Evolutionary conservation across 2,329 filamentous ascomycete genomes (phyloP), one percentile per base, ranked within the genome.

Genomic region (Venturia asperata): DNA sequence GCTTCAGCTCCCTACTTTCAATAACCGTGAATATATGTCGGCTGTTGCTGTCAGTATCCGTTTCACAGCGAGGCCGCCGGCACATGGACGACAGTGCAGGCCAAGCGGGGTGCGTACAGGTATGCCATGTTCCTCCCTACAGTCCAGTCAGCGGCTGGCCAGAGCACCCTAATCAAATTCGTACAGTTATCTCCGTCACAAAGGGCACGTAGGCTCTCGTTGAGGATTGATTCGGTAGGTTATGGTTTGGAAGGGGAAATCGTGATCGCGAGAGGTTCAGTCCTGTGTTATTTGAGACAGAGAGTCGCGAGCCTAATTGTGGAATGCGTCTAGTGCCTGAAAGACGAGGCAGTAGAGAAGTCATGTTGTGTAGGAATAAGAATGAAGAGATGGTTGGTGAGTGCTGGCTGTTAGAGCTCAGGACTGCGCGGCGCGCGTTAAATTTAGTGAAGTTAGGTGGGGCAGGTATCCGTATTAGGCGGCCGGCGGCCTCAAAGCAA

Each of bases 111-210:
- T 15, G 34, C 67, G 61, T 72, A 75, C 76, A 80, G 63, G 80
- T 81, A 72, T 81, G 80, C 77, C 77, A 82, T 68, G 78, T 78
- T 69, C 80, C 80, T 71, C 77, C 78, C 77, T 80, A 69, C 45
- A 61, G 62, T 68, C 71, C 78, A 70, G 78, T 75, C 67, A 64
- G 68, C 41, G 52, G 34, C 62, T 61, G 61, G 63, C 55, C 43
- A 30, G 3, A 24, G n/a, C 13, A 41, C 24, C 30, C 27, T 11
- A 13, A 10, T 13, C 30, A 21, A 49, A 21, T 61, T 70, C 76
- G 64, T 76, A 79, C 78, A 45, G 80, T 74, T 67, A 79, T 80
- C 70, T 81, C 80, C 45, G 80, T 82, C 62, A 82, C 79, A 67
- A 77, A 82, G 34, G 80, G 80, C 70, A 61, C 42, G 24, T 39